Percentiles rank a stretch among this genome's conserved stretches.
These are phyloP conservation scores for Zygnema circumcarinatum DNA, from an alignment of 139 green algal genomes.

Conservation along the genomic window DNA sequence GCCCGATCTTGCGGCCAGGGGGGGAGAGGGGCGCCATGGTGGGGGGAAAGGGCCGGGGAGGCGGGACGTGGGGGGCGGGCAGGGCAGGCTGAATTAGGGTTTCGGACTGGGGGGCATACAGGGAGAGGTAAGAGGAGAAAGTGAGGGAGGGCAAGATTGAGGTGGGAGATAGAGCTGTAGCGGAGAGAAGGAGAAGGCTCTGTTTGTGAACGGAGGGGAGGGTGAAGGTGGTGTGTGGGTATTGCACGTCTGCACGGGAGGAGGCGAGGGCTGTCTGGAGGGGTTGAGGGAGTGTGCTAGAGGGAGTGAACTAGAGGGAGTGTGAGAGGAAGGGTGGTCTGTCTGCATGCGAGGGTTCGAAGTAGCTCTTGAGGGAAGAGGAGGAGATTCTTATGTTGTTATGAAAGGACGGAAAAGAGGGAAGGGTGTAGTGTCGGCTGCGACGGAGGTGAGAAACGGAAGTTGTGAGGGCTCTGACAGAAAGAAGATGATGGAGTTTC, in stretches of 20 bases:
- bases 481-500: slow-evolving; percentile 2
- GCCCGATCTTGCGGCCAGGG: not conserved
- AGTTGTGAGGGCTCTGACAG: too few relatives aligned
- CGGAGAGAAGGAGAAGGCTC: too few relatives aligned
- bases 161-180: too few relatives aligned
- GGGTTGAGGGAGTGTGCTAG: not conserved
- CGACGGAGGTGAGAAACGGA: too few relatives aligned
- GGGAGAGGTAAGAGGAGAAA: not conserved
- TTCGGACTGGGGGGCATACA: not conserved
- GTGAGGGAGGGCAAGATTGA: not conserved
- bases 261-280: not conserved
- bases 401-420: too few relatives aligned
- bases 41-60: not conserved
- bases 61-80: not conserved
- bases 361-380: not conserved
- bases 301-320: not conserved
- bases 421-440: too few relatives aligned
- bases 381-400: too few relatives aligned
- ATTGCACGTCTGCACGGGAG: too few relatives aligned
- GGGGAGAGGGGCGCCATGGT: not conserved
- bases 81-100: not conserved
- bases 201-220: too few relatives aligned
- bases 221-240: too few relatives aligned
- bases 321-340: not conserved
- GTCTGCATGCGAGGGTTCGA: too few relatives aligned